phyloP scores from a whole-genome alignment of 2,329 filamentous ascomycete genomes.

The Talaromyces sp. region DNA sequence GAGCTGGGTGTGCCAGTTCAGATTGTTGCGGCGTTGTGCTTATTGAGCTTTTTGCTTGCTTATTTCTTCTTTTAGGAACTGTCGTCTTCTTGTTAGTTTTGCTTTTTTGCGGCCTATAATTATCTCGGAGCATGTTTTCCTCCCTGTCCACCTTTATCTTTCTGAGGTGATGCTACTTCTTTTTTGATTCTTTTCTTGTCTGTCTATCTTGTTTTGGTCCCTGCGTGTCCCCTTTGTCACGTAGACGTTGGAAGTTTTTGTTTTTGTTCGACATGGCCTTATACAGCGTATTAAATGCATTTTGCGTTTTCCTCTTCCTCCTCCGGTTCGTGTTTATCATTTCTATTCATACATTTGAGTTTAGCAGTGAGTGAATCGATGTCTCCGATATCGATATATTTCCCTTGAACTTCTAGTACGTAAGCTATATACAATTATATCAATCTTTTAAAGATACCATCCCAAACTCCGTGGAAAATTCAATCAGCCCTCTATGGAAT shows the following conservation, averaged over 20 bases:
- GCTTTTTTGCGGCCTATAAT: neutral
- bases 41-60: slow-evolving; percentile 87
- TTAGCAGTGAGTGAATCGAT: slow-evolving; percentile 7
- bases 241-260: neutral
- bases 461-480: neutral
- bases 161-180: neutral
- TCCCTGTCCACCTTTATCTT: neutral
- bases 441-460: neutral
- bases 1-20: slow-evolving; percentile 79
- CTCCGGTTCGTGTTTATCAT: slow-evolving; percentile 17
- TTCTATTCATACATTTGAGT: neutral
- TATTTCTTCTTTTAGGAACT: slow-evolving; percentile 85
- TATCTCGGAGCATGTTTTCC: slow-evolving; percentile 6
- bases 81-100: neutral
- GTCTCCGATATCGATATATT: neutral
- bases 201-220: neutral
- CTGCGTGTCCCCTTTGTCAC: neutral
- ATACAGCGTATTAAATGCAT: slow-evolving; percentile 12
- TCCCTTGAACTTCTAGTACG: too few relatives aligned
- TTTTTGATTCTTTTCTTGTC: slow-evolving; percentile 1
- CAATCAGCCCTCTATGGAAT: neutral
- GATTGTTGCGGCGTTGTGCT: slow-evolving; percentile 76
- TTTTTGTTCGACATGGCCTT: neutral
- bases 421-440: neutral
- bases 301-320: slow-evolving; percentile 19